Base-by-base conservation (phyloP, 345 rosid genomes). In the Syzygium aqueum region DNA sequence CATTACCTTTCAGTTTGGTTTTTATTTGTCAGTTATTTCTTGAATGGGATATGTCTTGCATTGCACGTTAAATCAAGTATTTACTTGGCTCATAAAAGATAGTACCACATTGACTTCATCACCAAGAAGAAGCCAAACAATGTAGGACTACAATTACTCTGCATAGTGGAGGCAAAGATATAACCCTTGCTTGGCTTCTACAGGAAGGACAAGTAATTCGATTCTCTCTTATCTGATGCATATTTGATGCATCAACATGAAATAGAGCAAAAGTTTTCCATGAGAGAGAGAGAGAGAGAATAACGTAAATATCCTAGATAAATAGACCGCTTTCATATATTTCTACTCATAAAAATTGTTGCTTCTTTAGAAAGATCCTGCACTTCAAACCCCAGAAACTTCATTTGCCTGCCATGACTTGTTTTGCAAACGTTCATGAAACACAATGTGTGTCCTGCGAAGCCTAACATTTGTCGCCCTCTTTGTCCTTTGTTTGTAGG, bases 401-500 rank as follows among this genome's bases (percentile, higher is more conserved):
- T 19, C 49, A 61, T 37, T 73, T 37, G 82, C 15, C 27, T 73
- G 37, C 73, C 37, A 61, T 61, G 37, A 61, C 82, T 73, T 19
- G 82, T 73, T 73, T 73, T 73, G 82, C 82, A 37, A 37, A 21
- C 9, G 82, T 73, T 73, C 82, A 37, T 37, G 82, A 73, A 49
- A 37, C 46, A 8, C 22, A 8, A 73, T 73, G 25, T 2, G 27
- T 3, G 77, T 73, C 46, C 78, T 73, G 80, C 27, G 13, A 9
- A 73, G 49, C 82, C 21, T 19, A 19, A 73, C 25, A 37, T 25
- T 11, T 9, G 22, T 28, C 53, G 54, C 30, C 19, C 59, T 84
- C 22, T 86, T 59, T 63, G 51, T 87, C 51, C 65, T 22, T 85
- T 90, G 87, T 22, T 85, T 90, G 87, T 85, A 97, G 99, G 88